phyloP scores from a whole-genome alignment of 768 basidiomycete genomes.

The Boletus vinaceobasis region DNA sequence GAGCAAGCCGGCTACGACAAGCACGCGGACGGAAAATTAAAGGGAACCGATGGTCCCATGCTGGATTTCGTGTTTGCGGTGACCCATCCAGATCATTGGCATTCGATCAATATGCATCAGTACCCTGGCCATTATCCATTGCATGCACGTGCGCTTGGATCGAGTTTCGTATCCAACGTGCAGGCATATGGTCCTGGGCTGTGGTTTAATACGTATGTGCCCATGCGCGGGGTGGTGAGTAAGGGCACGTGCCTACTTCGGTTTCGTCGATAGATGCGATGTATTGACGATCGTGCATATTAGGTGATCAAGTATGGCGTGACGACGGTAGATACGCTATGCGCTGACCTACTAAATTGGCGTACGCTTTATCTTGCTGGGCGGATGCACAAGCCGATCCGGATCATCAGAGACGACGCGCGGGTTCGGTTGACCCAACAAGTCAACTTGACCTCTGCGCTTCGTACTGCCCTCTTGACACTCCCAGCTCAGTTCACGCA shows the following conservation, averaged over 20 bases:
- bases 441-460: conserved; percentile 87
- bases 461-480: conserved; percentile 85
- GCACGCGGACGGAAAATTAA: conserved; percentile 21
- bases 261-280: no score
- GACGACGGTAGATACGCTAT: conserved; percentile 86
- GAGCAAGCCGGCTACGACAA: conserved; percentile 77
- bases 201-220: conserved; percentile 94
- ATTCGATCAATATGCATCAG: conserved; percentile 92
- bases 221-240: conserved; percentile 80
- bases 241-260: neutral
- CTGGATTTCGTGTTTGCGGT: conserved; percentile 97
- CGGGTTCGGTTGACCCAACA: conserved; percentile 90
- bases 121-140: conserved; percentile 89
- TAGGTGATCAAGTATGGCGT: conserved; percentile 97
- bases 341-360: conserved; percentile 91
- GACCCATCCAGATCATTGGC: conserved; percentile 89
- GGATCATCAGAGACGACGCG: conserved; percentile 90
- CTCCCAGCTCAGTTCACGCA: conserved; percentile 83
- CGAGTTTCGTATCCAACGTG: conserved; percentile 72
- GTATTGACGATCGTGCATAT: neutral
- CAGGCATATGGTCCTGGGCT: conserved; percentile 80
- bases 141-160: conserved; percentile 81
- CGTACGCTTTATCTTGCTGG: conserved; percentile 90
- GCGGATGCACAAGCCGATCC: conserved; percentile 94
- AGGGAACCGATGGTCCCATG: conserved; percentile 59